These are phyloP conservation scores for Dioscorea zingiberensis DNA, from an alignment of 106 monocot species.

Conservation along the genomic window DNA sequence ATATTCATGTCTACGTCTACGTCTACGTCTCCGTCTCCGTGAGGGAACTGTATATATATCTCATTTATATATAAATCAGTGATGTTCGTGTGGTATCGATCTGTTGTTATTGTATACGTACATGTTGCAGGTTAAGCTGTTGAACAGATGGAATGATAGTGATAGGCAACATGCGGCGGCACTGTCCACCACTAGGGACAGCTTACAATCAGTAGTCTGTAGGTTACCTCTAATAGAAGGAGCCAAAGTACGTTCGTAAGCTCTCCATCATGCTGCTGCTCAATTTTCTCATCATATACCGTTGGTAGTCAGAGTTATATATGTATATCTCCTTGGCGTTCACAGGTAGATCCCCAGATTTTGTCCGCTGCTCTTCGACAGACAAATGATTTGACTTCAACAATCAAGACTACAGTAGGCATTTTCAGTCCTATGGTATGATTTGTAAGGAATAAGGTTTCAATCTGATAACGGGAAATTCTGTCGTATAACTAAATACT, in stretches of 20 bases:
- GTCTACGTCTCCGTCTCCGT: no score
- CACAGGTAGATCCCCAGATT: constrained; percentile 26
- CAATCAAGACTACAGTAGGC: constrained; percentile 7
- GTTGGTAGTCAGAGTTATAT: no score
- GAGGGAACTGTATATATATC: no score
- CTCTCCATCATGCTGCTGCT: background rate
- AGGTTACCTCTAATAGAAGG: constrained; percentile 34
- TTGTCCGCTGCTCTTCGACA: constrained; percentile 15
- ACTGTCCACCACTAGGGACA: constrained; percentile 18
- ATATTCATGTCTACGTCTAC: no score
- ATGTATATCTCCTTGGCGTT: no score
- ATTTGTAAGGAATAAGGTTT: background rate
- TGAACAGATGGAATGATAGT: constrained; percentile 29
- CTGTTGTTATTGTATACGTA: no score
- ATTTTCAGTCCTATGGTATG: constrained; percentile 5
- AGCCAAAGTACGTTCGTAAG: constrained; percentile 19
- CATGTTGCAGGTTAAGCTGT: constrained; percentile 19
- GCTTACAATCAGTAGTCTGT: constrained; percentile 29
- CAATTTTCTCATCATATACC: no score
- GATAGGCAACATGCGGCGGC: constrained; percentile 25
- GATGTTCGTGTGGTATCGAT: no score
- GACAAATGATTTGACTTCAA: constrained; percentile 9
- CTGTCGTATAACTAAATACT: no score
- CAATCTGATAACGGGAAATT: no score
- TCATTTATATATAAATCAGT: no score